phyloP scores from a whole-genome alignment of 2,329 filamentous ascomycete species.

The Shiraia sp. region DNA sequence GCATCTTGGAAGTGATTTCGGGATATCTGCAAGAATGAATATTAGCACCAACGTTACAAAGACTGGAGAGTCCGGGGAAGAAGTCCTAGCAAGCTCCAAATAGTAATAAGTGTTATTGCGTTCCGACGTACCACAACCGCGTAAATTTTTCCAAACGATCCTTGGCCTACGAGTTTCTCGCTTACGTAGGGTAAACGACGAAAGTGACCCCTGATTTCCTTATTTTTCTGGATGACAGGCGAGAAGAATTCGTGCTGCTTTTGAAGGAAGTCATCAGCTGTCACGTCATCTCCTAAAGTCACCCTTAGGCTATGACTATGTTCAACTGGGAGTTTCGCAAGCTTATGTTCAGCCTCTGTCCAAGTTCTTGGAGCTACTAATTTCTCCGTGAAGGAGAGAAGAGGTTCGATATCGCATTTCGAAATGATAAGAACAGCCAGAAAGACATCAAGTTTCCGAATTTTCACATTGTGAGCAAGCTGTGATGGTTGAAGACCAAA shows the following conservation, averaged over 20 bases:
- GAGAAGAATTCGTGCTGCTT: slow-evolving; percentile 15
- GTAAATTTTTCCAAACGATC: slow-evolving; percentile 79
- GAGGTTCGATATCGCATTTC: slow-evolving; percentile 3
- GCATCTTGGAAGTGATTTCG: slow-evolving; percentile 40
- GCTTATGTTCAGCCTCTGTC: neutral
- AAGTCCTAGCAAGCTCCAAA: too few relatives aligned
- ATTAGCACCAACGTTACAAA: neutral
- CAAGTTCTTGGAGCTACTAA: neutral
- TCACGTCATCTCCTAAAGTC: neutral
- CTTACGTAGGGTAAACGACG: slow-evolving; percentile 40
- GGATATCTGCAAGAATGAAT: slow-evolving; percentile 54
- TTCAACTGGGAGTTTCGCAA: slow-evolving; percentile 1
- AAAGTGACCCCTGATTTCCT: slow-evolving; percentile 29
- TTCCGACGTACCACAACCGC: slow-evolving; percentile 66
- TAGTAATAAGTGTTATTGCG: too few relatives aligned
- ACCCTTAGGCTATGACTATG: neutral
- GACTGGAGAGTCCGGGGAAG: too few relatives aligned
- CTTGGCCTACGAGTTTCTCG: slow-evolving; percentile 55
- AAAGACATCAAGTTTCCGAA: slow-evolving; percentile 2
- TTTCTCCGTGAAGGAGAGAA: neutral
- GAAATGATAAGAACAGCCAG: slow-evolving; percentile 4
- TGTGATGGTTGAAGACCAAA: neutral
- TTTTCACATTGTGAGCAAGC: neutral
- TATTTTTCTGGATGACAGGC: slow-evolving; percentile 31
- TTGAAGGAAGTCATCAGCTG: slow-evolving; percentile 31